Percentiles rank a stretch among this genome's conserved stretches.
Conservation (phyloP, 1,284 basidiomycete species). For the Filobasidium uniguttulatum region DNA sequence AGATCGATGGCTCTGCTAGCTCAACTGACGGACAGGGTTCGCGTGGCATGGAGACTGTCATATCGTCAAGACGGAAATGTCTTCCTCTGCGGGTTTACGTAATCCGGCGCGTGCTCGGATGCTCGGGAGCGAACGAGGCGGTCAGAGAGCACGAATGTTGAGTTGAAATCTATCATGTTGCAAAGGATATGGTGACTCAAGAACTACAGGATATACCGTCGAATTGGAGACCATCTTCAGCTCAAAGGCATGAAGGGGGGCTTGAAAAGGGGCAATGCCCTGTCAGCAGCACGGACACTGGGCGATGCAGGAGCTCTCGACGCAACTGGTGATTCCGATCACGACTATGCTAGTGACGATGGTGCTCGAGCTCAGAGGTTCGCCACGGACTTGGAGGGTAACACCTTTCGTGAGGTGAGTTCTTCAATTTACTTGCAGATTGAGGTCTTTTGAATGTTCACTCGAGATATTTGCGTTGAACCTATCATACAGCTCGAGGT, state of each 20-base stretch:
- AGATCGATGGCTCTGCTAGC: too few relatives aligned
- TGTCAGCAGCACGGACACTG: slow-evolving; percentile 7
- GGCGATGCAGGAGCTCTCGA: neutral
- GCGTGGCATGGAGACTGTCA: too few relatives aligned
- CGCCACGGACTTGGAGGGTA: slow-evolving; percentile 30
- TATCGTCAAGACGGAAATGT: too few relatives aligned
- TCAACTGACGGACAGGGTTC: too few relatives aligned
- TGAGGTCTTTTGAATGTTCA: neutral
- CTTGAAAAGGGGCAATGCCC: neutral
- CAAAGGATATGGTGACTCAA: neutral
- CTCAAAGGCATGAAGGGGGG: neutral
- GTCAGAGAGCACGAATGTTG: too few relatives aligned
- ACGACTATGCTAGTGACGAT: slow-evolving; percentile 18
- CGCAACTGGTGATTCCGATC: slow-evolving; percentile 4
- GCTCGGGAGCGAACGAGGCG: too few relatives aligned
- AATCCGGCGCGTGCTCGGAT: too few relatives aligned
- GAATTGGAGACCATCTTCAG: neutral
- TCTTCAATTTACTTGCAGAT: neutral
- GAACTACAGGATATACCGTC: neutral
- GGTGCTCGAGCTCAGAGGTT: slow-evolving; percentile 30
- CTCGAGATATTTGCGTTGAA: neutral
- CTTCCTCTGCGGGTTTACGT: too few relatives aligned
- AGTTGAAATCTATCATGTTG: neutral
- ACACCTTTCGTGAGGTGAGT: slow-evolving; percentile 33
- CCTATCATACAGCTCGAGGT: slow-evolving; percentile 37